Base-by-base conservation (phyloP, 176 grass and related monocot genomes). In the Oropetium thomaeum region DNA sequence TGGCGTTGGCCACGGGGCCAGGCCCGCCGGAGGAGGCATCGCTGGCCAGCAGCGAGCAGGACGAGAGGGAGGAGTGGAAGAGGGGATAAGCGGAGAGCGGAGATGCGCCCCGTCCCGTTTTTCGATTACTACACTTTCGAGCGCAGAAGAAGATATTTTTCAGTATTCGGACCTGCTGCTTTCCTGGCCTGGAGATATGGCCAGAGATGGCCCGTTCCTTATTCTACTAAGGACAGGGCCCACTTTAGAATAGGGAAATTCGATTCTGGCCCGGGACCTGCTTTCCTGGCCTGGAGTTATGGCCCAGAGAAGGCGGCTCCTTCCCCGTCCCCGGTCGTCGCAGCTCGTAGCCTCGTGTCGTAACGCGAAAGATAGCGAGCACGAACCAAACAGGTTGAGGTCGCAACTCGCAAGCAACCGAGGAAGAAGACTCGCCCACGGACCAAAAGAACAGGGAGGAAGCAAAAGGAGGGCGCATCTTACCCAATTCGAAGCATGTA, bases 401-500 rank as follows among this genome's bases (percentile, higher is more conserved):
- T 20, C 5, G 15, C 52, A 26, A 40, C 64, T 2, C 7, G 45
- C 30, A 64, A 43, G 11, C 45, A 64, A 33, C 58, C 19, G 42
- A 73, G 70, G 51, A 37, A 31, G 73, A 63, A 35, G 43, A 76
- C 73, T 26, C 59, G 19, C 27, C 4, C 15, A 10, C 37, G 66
- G 60, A 38, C 27, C 58, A 35, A n/a, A 65, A 73, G 19, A 52
- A 40, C 60, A 28, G 41, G 15, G 11, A 62, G 59, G 40, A 66
- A 82, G 65, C 70, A 32, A 42, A 8, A 64, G 11, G 5, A 27
- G 70, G 2, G 37, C 12, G 43, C 32, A 16, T 33, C 53, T 16
- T 25, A 74, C 43, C 77, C 44, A n/a, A 65, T 71, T 79, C 35
- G 25, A 67, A 87, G 27, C 74, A 87, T 87, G 85, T 87, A 87